Base-by-base conservation (phyloP, 352 stramenopile species). In the Globisporangium radiosum region DNA sequence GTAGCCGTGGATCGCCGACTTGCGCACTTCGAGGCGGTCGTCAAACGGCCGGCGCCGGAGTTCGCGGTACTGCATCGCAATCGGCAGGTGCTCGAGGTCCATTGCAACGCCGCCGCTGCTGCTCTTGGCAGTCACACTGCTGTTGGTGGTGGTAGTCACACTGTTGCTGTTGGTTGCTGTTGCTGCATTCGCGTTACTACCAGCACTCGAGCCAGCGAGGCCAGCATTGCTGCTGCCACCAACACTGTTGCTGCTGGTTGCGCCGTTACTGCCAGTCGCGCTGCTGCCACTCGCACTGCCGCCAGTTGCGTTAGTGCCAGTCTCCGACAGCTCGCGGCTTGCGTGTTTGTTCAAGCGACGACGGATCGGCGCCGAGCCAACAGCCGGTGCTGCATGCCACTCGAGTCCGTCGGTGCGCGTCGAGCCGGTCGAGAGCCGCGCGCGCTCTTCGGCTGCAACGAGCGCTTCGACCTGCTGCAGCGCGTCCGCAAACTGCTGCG, bases 1-100 rank as follows among this genome's bases (percentile, higher is more conserved):
- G 65, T 97, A 99, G 40, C 91, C 95, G 68, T 99, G 95, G 66
- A 99, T 98, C 56, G 93, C 89, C 10, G 87, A 97, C 61, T 97
- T 94, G 42, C 87, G 82, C 38, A 98, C 92, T 62, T 92, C 74
- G 39, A 99, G 75, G 1, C 92, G 90, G 44, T 97, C 81, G 42
- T 92, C 81, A 57, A 98, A 94, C 7, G 89, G 90, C 4, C 94
- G 76, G 14, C 83, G 76, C 48, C 96, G 97, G 52, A 98, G 81
- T 56, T 96, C 78, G 14, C 88, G 81, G 70, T 98, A 98, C 59
- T 94, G 84, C 85, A 94, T 95, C 7, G 85, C 80, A 43, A 91
- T 90, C 10, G 77, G 91, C 63, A 88, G 50, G 47, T 94, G 88
- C 57, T 90, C 85, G 44, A 88, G 69, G 59, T 90, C 85, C 90